phyloP scores from a whole-genome alignment of 169 alveolate genomes.

The Eimeria brunetti region DNA sequence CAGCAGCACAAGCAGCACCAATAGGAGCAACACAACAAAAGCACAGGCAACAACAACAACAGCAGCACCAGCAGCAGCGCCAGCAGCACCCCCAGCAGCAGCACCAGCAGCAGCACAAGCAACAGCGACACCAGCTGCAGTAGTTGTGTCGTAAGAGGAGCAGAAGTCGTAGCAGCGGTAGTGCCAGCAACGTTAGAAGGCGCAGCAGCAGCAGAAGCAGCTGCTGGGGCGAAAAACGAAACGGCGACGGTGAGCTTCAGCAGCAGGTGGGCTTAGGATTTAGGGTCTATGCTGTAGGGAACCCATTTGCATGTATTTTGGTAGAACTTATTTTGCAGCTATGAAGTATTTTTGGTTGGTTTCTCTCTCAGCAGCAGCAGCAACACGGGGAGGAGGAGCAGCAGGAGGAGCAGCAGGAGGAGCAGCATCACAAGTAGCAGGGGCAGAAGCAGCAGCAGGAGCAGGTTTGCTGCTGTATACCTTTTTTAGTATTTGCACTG shows the following conservation, averaged over 20 bases:
- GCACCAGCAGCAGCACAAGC: not conserved
- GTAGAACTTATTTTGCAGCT: too few species aligned
- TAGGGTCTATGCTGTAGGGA: too few species aligned
- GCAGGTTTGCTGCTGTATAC: slow-evolving; percentile 66
- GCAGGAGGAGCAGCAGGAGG: not conserved
- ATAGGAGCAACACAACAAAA: not conserved
- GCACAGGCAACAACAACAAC: not conserved
- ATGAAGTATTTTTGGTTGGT: too few species aligned
- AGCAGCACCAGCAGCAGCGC: slow-evolving; percentile 7
- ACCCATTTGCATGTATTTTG: too few species aligned
- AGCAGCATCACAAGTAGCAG: not conserved
- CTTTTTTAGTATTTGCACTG: slow-evolving; percentile 86
- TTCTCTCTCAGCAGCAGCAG: not conserved
- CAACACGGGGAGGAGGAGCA: not conserved
- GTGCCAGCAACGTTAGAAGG: not conserved
- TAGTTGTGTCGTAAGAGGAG: too few species aligned
- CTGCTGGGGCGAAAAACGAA: too few species aligned
- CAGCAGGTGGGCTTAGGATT: too few species aligned
- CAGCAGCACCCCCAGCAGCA: not conserved
- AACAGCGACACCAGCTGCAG: not conserved
- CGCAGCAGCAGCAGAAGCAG: not conserved
- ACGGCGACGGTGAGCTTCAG: too few species aligned
- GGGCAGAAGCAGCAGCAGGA: not conserved
- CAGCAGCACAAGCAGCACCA: not conserved
- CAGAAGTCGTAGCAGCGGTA: not conserved